These are phyloP conservation scores for Yueomyces sinensis DNA, from an alignment of 805 yeast species.

Conservation along the genomic window DNA sequence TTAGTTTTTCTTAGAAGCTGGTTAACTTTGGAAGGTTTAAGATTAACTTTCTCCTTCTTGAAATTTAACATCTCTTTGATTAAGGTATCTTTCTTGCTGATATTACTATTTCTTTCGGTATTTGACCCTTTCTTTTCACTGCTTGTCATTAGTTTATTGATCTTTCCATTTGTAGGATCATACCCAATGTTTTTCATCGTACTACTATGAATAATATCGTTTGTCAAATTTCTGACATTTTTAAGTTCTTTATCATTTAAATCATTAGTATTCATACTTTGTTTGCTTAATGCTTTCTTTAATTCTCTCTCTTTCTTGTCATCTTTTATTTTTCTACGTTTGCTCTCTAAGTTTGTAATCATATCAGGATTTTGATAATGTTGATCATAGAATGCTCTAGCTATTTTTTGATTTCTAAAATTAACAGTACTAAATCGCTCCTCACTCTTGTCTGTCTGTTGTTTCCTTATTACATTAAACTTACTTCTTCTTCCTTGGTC, in stretches of 20 bases:
- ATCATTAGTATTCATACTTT: conserved; percentile 9
- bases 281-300: conserved; percentile 11
- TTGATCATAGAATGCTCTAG: conserved; percentile 39
- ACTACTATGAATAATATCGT: conserved; percentile 29
- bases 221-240: conserved; percentile 19
- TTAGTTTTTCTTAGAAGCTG: conserved; percentile 15
- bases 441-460: conserved; percentile 5
- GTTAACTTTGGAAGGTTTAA: conserved; percentile 23
- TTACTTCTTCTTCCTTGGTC: not conserved
- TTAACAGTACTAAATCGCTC: conserved; percentile 9
- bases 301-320: conserved; percentile 20
- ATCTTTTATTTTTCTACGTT: conserved; percentile 28
- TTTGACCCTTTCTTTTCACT: conserved; percentile 1
- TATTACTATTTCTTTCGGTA: conserved; percentile 3
- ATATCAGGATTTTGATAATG: conserved; percentile 36
- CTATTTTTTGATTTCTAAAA: conserved; percentile 31
- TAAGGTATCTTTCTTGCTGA: conserved; percentile 8
- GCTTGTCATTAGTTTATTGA: conserved; percentile 9
- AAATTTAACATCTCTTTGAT: conserved; percentile 20
- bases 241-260: conserved; percentile 8
- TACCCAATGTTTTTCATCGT: conserved; percentile 34
- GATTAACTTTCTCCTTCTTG: conserved; percentile 23
- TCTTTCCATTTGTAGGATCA: conserved; percentile 33
- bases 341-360: conserved; percentile 26
- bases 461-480: conserved; percentile 11